These are phyloP conservation scores for Cairneyella variabilis DNA, from an alignment of 495 filamentous ascomycete genomes.

Conservation along the genomic window DNA sequence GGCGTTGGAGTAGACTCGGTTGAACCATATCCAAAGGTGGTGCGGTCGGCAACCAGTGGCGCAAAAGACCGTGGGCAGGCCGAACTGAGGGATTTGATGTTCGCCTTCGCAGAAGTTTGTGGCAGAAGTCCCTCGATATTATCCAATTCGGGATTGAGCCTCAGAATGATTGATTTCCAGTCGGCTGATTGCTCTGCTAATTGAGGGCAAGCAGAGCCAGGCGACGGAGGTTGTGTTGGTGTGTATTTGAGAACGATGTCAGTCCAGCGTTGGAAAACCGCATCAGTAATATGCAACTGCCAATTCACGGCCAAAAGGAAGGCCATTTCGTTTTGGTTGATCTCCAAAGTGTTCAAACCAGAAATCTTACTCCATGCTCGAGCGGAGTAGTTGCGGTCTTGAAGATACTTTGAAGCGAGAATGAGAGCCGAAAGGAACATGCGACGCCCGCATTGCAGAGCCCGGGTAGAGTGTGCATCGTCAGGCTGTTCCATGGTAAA, in stretches of 20 bases:
- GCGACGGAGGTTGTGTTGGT: constrained; percentile 59
- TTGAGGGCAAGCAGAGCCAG: constrained; percentile 40
- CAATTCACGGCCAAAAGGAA: constrained; percentile 89
- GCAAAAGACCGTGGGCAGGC: constrained; percentile 28
- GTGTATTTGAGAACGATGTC: constrained; percentile 86
- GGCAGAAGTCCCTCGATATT: constrained; percentile 47
- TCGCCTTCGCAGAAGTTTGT: constrained; percentile 21
- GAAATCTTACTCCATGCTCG: constrained; percentile 98
- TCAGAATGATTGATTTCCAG: constrained; percentile 76
- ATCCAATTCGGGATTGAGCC: constrained; percentile 71
- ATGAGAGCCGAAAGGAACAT: constrained; percentile 97
- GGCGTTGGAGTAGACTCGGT: constrained; percentile 44
- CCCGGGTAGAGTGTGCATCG: constrained; percentile 67
- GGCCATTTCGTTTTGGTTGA: constrained; percentile 94
- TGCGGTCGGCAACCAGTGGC: constrained; percentile 21
- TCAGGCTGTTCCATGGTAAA: constrained; percentile 86
- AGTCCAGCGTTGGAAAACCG: constrained; percentile 85
- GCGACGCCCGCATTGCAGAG: constrained; percentile 92
- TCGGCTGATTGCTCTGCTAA: constrained; percentile 43
- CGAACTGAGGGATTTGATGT: constrained; percentile 20
- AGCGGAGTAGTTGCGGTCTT: constrained; percentile 96
- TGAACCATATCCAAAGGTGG: constrained; percentile 28
- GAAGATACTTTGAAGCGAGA: constrained; percentile 93
- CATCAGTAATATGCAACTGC: constrained; percentile 89
- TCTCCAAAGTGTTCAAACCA: constrained; percentile 81